phyloP scores from a whole-genome alignment of 2,329 filamentous ascomycete species.

The Sarocladiaceae sp. region DNA sequence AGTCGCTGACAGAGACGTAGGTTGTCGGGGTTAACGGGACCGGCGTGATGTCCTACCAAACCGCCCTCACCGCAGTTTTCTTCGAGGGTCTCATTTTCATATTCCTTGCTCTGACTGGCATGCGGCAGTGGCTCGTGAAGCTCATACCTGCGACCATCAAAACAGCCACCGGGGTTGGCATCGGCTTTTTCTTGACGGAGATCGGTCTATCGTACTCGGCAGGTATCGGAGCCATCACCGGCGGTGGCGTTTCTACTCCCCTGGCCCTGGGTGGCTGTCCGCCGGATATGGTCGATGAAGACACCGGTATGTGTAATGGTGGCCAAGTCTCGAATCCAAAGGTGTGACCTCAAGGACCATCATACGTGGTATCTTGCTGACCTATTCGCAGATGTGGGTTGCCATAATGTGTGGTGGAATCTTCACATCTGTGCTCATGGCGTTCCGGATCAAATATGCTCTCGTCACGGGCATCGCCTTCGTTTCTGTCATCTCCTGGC shows the following conservation, averaged over 20 bases:
- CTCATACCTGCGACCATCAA: slow-evolving; percentile 60
- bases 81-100: slow-evolving; percentile 60
- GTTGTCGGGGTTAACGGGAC: slow-evolving; percentile 56
- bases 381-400: slow-evolving; percentile 61
- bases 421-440: slow-evolving; percentile 73
- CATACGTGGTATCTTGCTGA: too few species aligned
- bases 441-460: slow-evolving; percentile 67
- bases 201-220: slow-evolving; percentile 69
- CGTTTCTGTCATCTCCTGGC: slow-evolving; percentile 70
- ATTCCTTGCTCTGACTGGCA: slow-evolving; percentile 57
- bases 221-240: slow-evolving; percentile 77
- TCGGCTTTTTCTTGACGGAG: slow-evolving; percentile 57
- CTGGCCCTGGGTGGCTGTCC: slow-evolving; percentile 72
- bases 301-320: slow-evolving; percentile 43
- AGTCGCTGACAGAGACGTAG: slow-evolving; percentile 9
- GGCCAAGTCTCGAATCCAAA: slow-evolving; percentile 73
- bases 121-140: slow-evolving; percentile 67
- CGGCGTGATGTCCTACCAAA: slow-evolving; percentile 49
- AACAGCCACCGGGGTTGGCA: slow-evolving; percentile 58
- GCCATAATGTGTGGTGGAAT: slow-evolving; percentile 77
- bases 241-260: slow-evolving; percentile 57
- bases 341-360: too few species aligned
- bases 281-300: slow-evolving; percentile 40
- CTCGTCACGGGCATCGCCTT: slow-evolving; percentile 68
- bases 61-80: slow-evolving; percentile 59